phyloP scores from a whole-genome alignment of 306 rosid species.

The Mimosa pudica region DNA sequence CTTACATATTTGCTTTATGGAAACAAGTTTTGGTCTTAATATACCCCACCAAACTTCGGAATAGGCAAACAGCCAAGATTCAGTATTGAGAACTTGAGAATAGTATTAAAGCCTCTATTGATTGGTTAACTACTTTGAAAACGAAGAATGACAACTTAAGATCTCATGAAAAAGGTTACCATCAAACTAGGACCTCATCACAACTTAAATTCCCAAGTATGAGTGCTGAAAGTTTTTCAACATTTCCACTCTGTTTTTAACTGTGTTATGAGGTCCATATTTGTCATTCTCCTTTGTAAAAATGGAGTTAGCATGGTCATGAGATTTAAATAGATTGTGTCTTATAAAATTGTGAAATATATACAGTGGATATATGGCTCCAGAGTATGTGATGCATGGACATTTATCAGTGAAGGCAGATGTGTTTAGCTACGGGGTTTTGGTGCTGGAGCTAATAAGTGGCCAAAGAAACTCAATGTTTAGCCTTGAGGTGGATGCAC shows the following conservation, averaged over 20 bases:
- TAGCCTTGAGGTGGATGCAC: constrained; percentile 36
- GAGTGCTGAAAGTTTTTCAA: background rate
- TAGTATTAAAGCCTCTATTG: background rate
- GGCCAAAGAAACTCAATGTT: constrained; percentile 64
- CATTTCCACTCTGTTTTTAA: background rate
- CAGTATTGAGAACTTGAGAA: background rate
- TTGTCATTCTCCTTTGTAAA: background rate
- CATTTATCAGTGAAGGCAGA: constrained; percentile 76
- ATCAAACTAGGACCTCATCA: background rate
- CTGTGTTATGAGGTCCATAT: background rate
- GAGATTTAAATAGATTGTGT: background rate
- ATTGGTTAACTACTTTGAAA: background rate
- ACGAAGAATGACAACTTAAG: background rate
- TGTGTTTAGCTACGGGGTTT: constrained; percentile 88
- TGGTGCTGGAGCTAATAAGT: constrained; percentile 78
- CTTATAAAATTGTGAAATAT: constrained; percentile 14
- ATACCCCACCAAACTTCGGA: background rate
- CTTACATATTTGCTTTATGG: background rate
- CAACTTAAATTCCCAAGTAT: background rate
- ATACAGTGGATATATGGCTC: constrained; percentile 94
- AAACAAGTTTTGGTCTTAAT: background rate
- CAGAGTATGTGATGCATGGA: constrained; percentile 89
- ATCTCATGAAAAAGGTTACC: background rate
- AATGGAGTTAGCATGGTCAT: background rate
- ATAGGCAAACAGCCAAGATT: background rate